Base-by-base conservation (phyloP, 192 early-diverging fungal genomes). In the Backusella tarrabulga region DNA sequence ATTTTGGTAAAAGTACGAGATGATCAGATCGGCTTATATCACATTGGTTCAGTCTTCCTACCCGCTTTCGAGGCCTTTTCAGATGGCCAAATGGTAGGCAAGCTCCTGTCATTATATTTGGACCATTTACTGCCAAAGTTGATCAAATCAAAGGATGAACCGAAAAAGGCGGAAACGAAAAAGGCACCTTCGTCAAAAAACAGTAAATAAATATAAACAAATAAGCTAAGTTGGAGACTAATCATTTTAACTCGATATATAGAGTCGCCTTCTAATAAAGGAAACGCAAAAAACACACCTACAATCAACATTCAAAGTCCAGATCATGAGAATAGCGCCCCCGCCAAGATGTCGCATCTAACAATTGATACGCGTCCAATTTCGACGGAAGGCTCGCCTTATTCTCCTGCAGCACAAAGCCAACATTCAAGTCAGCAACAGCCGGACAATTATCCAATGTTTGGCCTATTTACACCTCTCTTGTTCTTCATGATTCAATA, bases 31-130 rank as follows among this genome's bases (percentile, higher is more conserved):
- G 83, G 79, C 63, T 67, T 90, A 17, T 90, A 88, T 67, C 82
- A 86, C 34, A 77, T 90, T 50, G 89, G 89, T n/a, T 82, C 84
- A 42, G 72, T 81, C 1, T 78, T 86, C 21, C 79, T 90, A 6
- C 85, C 89, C 14, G 87, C 84, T 6, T 90, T 90, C 40, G 81
- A 85, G 6, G 73, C 76, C 1, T 90, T 90, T 74, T 73, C 78
- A 46, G 82, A 84, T 35, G 71, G 77, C 26, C 41, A 72, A 0
- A 75, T 90, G n/a, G 68, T 81, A 12, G 81, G 83, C 4, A 80
- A 84, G 15, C 63, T 86, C 2, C 29, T 90, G 12, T 80, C 80
- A 14, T 79, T 90, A 8, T 79, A 85, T 71, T 73, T 80, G 6
- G 85, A 85, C 42, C 79, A 72, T 17, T 83, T 90, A 26, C n/a